Evolutionary conservation across 2,329 filamentous ascomycete species (phyloP), one percentile per base, ranked within the genome.

Genomic region (Alternaria sp.): DNA sequence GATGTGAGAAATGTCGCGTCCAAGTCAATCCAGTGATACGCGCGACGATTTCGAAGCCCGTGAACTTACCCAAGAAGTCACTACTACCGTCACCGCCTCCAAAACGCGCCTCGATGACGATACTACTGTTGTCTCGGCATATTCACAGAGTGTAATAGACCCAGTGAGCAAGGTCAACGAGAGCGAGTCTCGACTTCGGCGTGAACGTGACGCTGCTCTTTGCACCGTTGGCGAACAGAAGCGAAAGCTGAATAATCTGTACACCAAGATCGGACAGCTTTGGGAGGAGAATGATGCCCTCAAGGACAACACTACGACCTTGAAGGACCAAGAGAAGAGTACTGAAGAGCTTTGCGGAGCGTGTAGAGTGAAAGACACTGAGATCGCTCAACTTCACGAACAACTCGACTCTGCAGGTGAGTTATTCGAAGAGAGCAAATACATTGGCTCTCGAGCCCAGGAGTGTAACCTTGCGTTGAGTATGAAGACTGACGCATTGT

Each of bases 351-450:
- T 37, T 37, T 37, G 33, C 15, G 7, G 0, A 0, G 0, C 7
- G 5, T 37, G 33, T 15, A 3, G 0, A 0, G 15, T 0, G 7
- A 37, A 37, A 37, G 33, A 37, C 0, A 2, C 8, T 2, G 4
- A 9, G 33, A 37, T 37, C 15, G 33, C 33, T n/a, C 7, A 37
- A n/a, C 33, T 37, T n/a, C 2, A 37, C 0, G 7, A n/a, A 10
- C 15, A 37, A 37, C 4, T 37, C 15, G 2, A 10, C 2, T 10
- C 8, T 9, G 8, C 15, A 37, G 33, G 33, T 37, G 8, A 10
- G 33, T 37, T 2, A 37, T 37, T 15, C 33, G 2, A 37, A 37
- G 15, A 37, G 33, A 5, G 0, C 30, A 33, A 15, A 14, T 1
- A 14, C 5, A 6, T 30, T 14, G 12, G 11, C 2, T 14, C 28